Evolutionary conservation across 257 asterid species (phyloP).

Genomic region (Striga asiatica): DNA sequence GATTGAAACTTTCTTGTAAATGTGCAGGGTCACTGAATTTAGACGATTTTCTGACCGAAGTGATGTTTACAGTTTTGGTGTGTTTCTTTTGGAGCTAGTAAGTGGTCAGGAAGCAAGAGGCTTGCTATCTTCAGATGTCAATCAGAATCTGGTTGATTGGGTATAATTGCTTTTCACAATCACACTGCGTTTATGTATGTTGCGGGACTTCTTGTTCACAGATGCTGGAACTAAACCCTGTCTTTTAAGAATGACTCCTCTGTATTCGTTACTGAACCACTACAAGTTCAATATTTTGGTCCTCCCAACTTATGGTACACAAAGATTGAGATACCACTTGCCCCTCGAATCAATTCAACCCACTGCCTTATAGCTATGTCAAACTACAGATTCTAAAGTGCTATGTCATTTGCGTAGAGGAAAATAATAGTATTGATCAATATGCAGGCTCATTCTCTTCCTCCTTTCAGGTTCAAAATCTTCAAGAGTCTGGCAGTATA

Average conservation of each 20-base stretch:
- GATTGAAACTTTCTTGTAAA: slow-evolving; percentile 5
- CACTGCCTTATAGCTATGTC: not conserved
- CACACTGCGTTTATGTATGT: not conserved
- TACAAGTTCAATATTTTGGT: too few species aligned
- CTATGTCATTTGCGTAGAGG: not conserved
- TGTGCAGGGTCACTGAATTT: slow-evolving; percentile 75
- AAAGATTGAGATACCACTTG: too few species aligned
- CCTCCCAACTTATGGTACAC: too few species aligned
- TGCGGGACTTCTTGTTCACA: not conserved
- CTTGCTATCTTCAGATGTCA: slow-evolving; percentile 38
- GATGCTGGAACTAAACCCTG: not conserved
- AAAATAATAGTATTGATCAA: not conserved
- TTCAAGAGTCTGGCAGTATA: slow-evolving; percentile 48
- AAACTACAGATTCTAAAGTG: not conserved
- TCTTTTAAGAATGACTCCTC: not conserved
- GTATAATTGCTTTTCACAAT: slow-evolving; percentile 23
- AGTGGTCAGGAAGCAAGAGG: slow-evolving; percentile 64
- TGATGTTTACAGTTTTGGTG: slow-evolving; percentile 83
- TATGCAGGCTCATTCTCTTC: not conserved
- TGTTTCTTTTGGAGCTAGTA: slow-evolving; percentile 80
- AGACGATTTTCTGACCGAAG: slow-evolving; percentile 81
- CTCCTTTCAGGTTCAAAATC: slow-evolving; percentile 50
- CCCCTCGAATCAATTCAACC: too few species aligned
- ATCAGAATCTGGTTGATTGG: slow-evolving; percentile 70
- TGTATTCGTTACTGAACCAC: too few species aligned